phyloP scores from a whole-genome alignment of 345 rosid genomes.

The Turnera subulata region DNA sequence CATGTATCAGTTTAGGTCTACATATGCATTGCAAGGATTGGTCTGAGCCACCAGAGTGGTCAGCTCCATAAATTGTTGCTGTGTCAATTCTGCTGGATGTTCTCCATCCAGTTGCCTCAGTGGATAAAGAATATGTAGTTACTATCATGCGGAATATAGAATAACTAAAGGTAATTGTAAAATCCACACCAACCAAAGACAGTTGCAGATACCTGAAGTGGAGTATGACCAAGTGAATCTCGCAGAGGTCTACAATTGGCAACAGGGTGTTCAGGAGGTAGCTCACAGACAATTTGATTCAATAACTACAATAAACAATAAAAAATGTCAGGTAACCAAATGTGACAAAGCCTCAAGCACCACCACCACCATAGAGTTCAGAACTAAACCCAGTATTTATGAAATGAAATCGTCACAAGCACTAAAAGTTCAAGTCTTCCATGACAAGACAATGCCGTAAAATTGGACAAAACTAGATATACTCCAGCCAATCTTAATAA shows the following conservation, averaged over 20 bases:
- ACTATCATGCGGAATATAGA: neutral
- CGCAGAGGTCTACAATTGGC: slow-evolving; percentile 52
- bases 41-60: neutral
- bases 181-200: neutral
- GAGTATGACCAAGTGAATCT: slow-evolving; percentile 64
- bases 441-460: too few relatives aligned
- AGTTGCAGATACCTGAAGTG: slow-evolving; percentile 44
- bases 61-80: neutral
- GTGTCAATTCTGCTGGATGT: neutral
- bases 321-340: neutral
- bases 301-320: slow-evolving; percentile 38
- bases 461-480: neutral
- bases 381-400: neutral
- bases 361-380: neutral
- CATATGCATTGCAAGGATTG: too few relatives aligned
- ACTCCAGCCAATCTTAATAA: too few relatives aligned
- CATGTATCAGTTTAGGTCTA: too few relatives aligned
- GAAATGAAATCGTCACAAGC: neutral
- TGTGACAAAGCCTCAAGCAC: neutral
- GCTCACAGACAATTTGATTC: slow-evolving; percentile 64
- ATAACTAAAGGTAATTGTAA: neutral
- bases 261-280: slow-evolving; percentile 63
- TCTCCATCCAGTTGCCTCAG: neutral
- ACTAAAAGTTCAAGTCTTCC: neutral
- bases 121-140: neutral